Conservation (phyloP, 1,139 yeast genomes). For the Geotrichum fermentans region DNA sequence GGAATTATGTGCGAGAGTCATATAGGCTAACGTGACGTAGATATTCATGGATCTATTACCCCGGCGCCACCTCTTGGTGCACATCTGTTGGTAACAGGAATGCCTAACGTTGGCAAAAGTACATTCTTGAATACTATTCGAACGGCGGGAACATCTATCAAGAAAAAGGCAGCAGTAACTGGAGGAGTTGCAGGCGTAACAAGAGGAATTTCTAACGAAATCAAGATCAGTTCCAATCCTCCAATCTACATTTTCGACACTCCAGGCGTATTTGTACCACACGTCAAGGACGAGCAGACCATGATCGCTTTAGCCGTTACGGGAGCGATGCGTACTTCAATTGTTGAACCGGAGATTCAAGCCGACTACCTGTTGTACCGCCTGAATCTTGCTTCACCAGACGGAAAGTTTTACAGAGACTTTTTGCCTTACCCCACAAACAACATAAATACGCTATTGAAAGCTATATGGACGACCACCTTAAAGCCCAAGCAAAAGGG, state of each 20-base stretch:
- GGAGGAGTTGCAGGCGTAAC: constrained; percentile 94
- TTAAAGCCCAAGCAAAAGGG: constrained; percentile 33
- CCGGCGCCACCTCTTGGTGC: constrained; percentile 81
- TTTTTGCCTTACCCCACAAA: constrained; percentile 65
- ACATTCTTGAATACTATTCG: constrained; percentile 75
- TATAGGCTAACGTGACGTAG: constrained; percentile 1
- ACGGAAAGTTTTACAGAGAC: constrained; percentile 38
- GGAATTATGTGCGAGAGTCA: background rate
- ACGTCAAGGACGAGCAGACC: constrained; percentile 58
- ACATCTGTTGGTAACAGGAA: constrained; percentile 73
- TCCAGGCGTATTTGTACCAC: constrained; percentile 87
- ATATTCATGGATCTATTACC: constrained; percentile 24
- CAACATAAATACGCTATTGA: constrained; percentile 57
- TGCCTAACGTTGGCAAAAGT: constrained; percentile 99
- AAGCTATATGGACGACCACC: constrained; percentile 39
- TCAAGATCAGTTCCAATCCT: constrained; percentile 58
- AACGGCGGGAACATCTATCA: constrained; percentile 46
- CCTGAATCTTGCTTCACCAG: constrained; percentile 47
- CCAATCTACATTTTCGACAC: constrained; percentile 77
- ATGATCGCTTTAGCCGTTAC: constrained; percentile 73
- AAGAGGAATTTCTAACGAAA: constrained; percentile 68
- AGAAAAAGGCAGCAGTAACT: constrained; percentile 69
- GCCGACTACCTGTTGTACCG: constrained; percentile 80
- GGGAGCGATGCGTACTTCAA: constrained; percentile 68
- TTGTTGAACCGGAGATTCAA: constrained; percentile 76